These are phyloP conservation scores for Hypoxylon sp. DNA, from an alignment of 2,329 filamentous ascomycete genomes.

Conservation along the genomic window DNA sequence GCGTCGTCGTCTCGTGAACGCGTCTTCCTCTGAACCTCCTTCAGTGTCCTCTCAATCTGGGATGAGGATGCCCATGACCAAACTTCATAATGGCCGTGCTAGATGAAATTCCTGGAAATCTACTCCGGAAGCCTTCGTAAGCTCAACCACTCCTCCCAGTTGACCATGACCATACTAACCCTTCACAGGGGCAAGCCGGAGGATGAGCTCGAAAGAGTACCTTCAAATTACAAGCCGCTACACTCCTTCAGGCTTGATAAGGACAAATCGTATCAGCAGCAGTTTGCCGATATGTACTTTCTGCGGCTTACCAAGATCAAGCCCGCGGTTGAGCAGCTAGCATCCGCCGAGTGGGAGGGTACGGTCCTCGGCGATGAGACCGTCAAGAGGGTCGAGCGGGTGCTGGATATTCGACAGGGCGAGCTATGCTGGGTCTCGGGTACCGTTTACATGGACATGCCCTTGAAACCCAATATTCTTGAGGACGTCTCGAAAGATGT, in stretches of 20 bases:
- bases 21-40: conserved; percentile 29
- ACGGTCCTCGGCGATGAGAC: conserved; percentile 82
- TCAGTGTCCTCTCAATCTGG: conserved; percentile 15
- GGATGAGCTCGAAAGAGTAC: conserved; percentile 63
- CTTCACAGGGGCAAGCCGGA: conserved; percentile 54
- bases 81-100: conserved; percentile 58
- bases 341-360: conserved; percentile 80
- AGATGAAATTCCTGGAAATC: conserved; percentile 58
- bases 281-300: conserved; percentile 99
- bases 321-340: conserved; percentile 81
- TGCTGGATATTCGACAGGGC: conserved; percentile 95
- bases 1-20: conserved; percentile 47
- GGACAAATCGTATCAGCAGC: conserved; percentile 85
- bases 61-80: conserved; percentile 19
- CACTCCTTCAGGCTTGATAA: conserved; percentile 80
- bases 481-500: conserved; percentile 96
- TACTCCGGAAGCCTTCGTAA: conserved; percentile 66
- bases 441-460: conserved; percentile 98
- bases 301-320: conserved; percentile 89
- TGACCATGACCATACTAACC: conserved; percentile 43
- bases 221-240: conserved; percentile 78
- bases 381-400: conserved; percentile 83
- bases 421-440: conserved; percentile 95
- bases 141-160: conserved; percentile 40
- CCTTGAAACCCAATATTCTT: conserved; percentile 93